Evolutionary conservation across 2,329 filamentous ascomycete species (phyloP), one percentile per base, ranked within the genome.

Genomic region (Ophioceras dolichostomum): DNA sequence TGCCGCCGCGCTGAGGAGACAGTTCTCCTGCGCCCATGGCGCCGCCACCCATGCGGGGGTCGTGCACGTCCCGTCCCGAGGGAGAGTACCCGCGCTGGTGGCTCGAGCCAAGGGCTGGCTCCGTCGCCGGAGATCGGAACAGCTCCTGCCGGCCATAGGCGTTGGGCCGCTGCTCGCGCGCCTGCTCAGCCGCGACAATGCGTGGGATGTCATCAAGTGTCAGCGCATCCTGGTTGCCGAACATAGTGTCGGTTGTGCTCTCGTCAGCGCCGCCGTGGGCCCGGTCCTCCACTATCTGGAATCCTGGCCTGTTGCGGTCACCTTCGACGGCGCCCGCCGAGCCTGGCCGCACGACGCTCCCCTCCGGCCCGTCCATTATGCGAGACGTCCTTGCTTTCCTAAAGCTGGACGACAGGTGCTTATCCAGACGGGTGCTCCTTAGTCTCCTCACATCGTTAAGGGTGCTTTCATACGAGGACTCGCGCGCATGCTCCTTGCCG

Each of bases 191-290:
- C 24, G 91, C 91, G 30, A 95, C 88, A 50, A 98, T 94, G 44
- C 91, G 76, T 8, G 91, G 87, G 47, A 98, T 96, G 52, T 98
- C 91, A 51, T 98, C 91, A 39, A 98, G 65, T 1, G 89, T 95
- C 43, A 98, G 73, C 18, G 86, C 86, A 58, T 96, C 88, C 51
- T 89, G 83, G 47, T 87, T 79, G 26, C 86, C 86, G 52, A 98
- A 87, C 52, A 88, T 89, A 47, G 88, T 70, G 49, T 89, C 85
- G 13, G 82, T 79, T 22, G 79, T 72, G 16, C 75, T 70, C 46
- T 84, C 80, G 35, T 77, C 74, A 46, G 77, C 75, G 22, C 65
- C 65, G 47, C 84, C 81, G n/a, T n/a, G n/a, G 12, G 7, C 22
- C 34, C 73, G 71, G 48, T 93, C 86, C 52, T 93, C 84, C 2